phyloP scores from a whole-genome alignment of 305 asterid species.

The Plantago rigida region DNA sequence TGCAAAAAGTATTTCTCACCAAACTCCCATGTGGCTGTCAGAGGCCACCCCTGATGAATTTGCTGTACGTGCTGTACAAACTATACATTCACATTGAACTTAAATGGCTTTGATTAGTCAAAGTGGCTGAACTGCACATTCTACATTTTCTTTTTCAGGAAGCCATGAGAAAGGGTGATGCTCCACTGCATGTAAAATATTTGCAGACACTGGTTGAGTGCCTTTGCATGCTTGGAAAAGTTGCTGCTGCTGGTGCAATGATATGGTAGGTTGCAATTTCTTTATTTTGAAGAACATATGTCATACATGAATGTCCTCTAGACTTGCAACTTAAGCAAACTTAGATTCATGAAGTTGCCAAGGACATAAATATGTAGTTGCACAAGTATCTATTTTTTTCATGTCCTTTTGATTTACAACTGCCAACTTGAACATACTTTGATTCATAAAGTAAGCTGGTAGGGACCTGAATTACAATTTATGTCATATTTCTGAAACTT shows the following conservation, averaged over 20 bases:
- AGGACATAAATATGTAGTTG: too few species aligned
- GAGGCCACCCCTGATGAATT: constrained; percentile 96
- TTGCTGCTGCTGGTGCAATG: constrained; percentile 98
- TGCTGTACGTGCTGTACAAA: constrained; percentile 60
- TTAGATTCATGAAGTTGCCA: neutral
- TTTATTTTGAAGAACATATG: neutral
- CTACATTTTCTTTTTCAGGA: constrained; percentile 51
- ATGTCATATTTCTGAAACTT: constrained; percentile 9
- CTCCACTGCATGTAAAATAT: constrained; percentile 80
- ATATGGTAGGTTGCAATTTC: constrained; percentile 60
- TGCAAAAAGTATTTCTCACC: constrained; percentile 46
- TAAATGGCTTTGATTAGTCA: constrained; percentile 26
- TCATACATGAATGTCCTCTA: constrained; percentile 7
- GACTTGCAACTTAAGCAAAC: constrained; percentile 22
- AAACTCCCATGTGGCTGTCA: constrained; percentile 78
- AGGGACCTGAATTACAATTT: neutral
- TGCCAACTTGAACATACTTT: neutral
- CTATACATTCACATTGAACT: constrained; percentile 25
- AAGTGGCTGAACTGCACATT: constrained; percentile 26
- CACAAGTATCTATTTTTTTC: too few species aligned
- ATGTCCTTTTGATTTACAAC: too few species aligned
- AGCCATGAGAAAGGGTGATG: constrained; percentile 80
- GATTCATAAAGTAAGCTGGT: constrained; percentile 5
- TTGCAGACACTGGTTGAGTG: constrained; percentile 95
- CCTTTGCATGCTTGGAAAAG: constrained; percentile 94